A percentile compares a stretch with the other conserved stretches of the same genome.
phyloP scores from a whole-genome alignment of 2,329 filamentous ascomycete genomes.

The Clathrospora elynae region DNA sequence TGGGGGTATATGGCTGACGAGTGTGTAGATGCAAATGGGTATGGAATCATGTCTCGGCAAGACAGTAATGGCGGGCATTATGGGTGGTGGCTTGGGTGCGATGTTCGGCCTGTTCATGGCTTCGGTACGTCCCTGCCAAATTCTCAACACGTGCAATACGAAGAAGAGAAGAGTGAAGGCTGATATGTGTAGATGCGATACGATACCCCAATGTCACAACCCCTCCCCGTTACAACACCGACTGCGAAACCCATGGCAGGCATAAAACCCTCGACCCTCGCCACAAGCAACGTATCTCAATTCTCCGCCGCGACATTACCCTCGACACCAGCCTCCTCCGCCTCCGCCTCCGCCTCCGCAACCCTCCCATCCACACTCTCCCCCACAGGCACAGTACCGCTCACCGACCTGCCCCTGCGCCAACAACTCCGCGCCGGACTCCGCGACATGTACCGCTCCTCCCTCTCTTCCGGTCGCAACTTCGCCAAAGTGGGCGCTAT shows the following conservation, averaged over 20 bases:
- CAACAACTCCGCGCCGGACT: constrained; percentile 86
- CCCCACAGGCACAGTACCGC: constrained; percentile 51
- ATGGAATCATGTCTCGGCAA: constrained; percentile 96
- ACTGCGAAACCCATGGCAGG: constrained; percentile 22
- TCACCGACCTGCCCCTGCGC: constrained; percentile 72
- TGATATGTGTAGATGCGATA: constrained; percentile 79
- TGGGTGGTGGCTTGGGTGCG: constrained; percentile 92
- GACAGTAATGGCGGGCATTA: constrained; percentile 84
- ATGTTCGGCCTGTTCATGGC: constrained; percentile 98
- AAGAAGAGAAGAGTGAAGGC: background rate
- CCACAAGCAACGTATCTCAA: constrained; percentile 6
- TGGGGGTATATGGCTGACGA: constrained; percentile 7
- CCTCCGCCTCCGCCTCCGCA: constrained; percentile 68
- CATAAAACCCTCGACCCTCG: constrained; percentile 10
- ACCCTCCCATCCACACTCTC: constrained; percentile 50
- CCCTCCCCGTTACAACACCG: constrained; percentile 39
- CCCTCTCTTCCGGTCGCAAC: constrained; percentile 83
- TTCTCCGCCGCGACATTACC: constrained; percentile 10
- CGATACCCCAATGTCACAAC: constrained; percentile 78
- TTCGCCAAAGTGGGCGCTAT: constrained; percentile 92
- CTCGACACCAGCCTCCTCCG: constrained; percentile 43
- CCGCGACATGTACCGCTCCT: constrained; percentile 90
- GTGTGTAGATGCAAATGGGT: constrained; percentile 70
- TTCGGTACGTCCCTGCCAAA: constrained; percentile 65
- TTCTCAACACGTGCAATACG: background rate